These are phyloP conservation scores for Colletotrichum falcatum DNA, from an alignment of 2,329 filamentous ascomycete species.

Conservation along the genomic window DNA sequence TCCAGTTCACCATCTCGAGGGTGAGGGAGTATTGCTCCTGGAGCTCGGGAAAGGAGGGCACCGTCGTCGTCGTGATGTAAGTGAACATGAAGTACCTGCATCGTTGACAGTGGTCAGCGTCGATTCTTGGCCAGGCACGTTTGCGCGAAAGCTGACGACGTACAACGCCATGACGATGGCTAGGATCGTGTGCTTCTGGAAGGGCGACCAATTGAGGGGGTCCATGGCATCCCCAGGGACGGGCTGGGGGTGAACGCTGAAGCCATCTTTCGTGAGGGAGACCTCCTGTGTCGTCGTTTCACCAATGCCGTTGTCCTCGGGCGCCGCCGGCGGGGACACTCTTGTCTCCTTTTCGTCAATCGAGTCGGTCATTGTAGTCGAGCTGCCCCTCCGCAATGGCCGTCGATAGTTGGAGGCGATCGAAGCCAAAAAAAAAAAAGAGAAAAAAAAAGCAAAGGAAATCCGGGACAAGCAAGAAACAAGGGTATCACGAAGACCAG, in stretches of 20 bases:
- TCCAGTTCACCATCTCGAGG: conserved; percentile 65
- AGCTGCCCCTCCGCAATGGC: background rate
- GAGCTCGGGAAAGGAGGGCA: conserved; percentile 64
- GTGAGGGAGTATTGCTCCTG: conserved; percentile 59
- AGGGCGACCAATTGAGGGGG: conserved; percentile 64
- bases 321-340: background rate
- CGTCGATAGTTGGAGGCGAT: background rate
- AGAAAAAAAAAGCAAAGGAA: background rate
- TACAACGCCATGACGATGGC: conserved; percentile 66
- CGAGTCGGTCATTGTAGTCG: conserved; percentile 25
- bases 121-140: background rate
- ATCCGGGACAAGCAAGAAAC: background rate
- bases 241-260: conserved; percentile 53
- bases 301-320: conserved; percentile 19
- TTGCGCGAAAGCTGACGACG: conserved; percentile 42
- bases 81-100: conserved; percentile 68
- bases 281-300: conserved; percentile 38
- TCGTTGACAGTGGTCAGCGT: conserved; percentile 12
- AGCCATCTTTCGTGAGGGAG: conserved; percentile 43
- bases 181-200: conserved; percentile 61
- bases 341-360: conserved; percentile 31
- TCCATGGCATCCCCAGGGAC: conserved; percentile 58
- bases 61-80: conserved; percentile 67
- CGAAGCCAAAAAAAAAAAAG: too few species aligned
- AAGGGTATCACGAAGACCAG: background rate